These are phyloP conservation scores for Rubus idaeus DNA, from an alignment of 306 rosid genomes.

Conservation along the genomic window DNA sequence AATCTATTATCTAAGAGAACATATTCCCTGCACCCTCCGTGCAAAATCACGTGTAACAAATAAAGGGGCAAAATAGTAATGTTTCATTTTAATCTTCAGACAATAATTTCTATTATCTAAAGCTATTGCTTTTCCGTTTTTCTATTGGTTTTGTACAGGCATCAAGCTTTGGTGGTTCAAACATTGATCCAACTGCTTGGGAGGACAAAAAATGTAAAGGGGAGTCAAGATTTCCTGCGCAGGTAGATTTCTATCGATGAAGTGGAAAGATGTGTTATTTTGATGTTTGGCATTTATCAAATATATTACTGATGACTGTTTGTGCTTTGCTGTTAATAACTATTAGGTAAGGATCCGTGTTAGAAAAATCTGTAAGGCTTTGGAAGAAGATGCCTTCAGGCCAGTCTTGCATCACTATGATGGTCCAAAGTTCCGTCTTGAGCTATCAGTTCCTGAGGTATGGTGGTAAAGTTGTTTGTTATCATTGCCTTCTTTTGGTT, in stretches of 20 bases:
- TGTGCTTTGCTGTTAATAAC: conserved; percentile 1
- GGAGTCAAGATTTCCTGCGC: conserved; percentile 98
- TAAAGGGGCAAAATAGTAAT: too few species aligned
- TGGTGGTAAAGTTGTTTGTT: background rate
- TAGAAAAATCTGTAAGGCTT: conserved; percentile 82
- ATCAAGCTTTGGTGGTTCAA: conserved; percentile 95
- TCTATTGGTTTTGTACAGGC: conserved; percentile 56
- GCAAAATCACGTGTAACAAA: too few species aligned
- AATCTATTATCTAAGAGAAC: background rate
- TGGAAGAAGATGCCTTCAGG: conserved; percentile 98
- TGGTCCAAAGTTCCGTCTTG: conserved; percentile 99
- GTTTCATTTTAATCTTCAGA: too few species aligned
- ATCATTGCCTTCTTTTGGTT: background rate
- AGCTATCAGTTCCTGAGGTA: conserved; percentile 98
- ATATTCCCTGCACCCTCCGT: too few species aligned
- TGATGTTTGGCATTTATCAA: conserved; percentile 11
- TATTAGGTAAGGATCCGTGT: conserved; percentile 75
- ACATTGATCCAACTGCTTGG: conserved; percentile 99
- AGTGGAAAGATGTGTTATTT: background rate
- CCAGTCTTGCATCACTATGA: conserved; percentile 98
- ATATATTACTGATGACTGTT: background rate
- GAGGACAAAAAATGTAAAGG: conserved; percentile 99
- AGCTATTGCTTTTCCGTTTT: background rate
- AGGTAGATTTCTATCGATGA: conserved; percentile 50
- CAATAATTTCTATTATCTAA: background rate